Evolutionary conservation across 345 rosid species (phyloP).

Genomic region (Lepidium sativum): DNA sequence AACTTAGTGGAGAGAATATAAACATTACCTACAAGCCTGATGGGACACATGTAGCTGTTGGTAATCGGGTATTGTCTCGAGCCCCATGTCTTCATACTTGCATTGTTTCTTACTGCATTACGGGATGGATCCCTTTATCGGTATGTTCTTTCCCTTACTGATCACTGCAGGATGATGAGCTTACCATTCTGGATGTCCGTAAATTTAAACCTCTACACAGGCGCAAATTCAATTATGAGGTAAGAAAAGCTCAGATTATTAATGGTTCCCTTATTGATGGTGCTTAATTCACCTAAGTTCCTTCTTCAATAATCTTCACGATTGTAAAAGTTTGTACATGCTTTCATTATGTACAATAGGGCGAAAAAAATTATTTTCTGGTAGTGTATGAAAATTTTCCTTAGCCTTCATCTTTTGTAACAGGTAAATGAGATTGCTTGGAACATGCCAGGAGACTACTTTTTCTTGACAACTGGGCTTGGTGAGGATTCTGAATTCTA

Average conservation of each 20-base stretch:
- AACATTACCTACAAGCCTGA: constrained; percentile 96
- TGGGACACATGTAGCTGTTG: constrained; percentile 88
- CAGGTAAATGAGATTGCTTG: constrained; percentile 99
- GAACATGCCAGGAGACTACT: constrained; percentile 91
- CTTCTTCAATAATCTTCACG: not conserved
- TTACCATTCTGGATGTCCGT: constrained; percentile 92
- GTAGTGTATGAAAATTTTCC: not conserved
- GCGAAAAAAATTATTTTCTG: not conserved
- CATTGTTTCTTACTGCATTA: not conserved
- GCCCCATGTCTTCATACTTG: constrained; percentile 2
- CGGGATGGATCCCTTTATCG: constrained; percentile 10
- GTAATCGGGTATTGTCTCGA: constrained; percentile 73
- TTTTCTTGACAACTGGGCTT: constrained; percentile 92
- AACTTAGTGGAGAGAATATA: constrained; percentile 96
- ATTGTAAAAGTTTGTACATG: not conserved
- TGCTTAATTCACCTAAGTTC: not conserved
- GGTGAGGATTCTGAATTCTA: constrained; percentile 37
- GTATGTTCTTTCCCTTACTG: constrained; percentile 5
- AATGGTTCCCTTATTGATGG: not conserved
- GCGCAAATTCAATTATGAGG: constrained; percentile 91
- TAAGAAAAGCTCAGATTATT: constrained; percentile 18
- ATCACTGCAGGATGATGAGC: constrained; percentile 69
- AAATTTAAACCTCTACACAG: constrained; percentile 88
- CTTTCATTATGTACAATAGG: not conserved
- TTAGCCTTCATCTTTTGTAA: constrained; percentile 3